These are phyloP conservation scores for Neurospora sp. DNA, from an alignment of 495 filamentous ascomycete genomes.

Conservation along the genomic window DNA sequence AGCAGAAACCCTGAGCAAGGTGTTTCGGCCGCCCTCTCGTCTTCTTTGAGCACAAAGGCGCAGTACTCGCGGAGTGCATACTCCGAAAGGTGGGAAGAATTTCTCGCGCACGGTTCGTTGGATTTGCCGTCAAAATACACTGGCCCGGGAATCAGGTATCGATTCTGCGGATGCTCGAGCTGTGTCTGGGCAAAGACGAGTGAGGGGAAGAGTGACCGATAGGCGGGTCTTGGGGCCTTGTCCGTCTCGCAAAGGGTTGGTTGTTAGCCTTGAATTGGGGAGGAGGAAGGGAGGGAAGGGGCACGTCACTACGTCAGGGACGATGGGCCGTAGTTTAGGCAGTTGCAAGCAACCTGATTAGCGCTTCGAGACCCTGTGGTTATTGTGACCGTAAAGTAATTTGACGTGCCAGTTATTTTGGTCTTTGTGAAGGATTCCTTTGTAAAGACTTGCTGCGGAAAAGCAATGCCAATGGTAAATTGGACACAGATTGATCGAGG, in stretches of 20 bases:
- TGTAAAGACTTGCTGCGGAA: neutral
- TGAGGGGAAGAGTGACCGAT: neutral
- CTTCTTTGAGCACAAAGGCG: neutral
- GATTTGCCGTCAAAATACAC: neutral
- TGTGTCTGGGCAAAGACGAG: neutral
- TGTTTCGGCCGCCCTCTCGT: neutral
- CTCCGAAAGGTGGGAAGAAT: neutral
- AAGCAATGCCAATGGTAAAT: neutral
- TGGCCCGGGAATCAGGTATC: neutral
- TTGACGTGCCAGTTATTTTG: neutral
- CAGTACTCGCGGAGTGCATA: neutral
- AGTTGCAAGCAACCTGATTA: neutral
- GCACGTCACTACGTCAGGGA: no score
- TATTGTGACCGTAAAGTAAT: no score
- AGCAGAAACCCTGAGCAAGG: neutral
- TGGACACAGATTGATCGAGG: neutral
- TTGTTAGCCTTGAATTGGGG: no score
- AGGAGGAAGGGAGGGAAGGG: no score
- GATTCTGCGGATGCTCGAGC: neutral
- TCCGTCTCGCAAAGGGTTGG: no score
- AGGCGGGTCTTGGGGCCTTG: neutral
- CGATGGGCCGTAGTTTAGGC: no score
- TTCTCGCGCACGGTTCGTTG: neutral
- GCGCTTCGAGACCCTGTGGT: neutral
- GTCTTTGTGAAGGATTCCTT: neutral